Percentiles rank a stretch among this genome's conserved stretches.
These are phyloP conservation scores for Nectriaceae sp. DNA, from an alignment of 2,329 filamentous ascomycete species.

Conservation along the genomic window DNA sequence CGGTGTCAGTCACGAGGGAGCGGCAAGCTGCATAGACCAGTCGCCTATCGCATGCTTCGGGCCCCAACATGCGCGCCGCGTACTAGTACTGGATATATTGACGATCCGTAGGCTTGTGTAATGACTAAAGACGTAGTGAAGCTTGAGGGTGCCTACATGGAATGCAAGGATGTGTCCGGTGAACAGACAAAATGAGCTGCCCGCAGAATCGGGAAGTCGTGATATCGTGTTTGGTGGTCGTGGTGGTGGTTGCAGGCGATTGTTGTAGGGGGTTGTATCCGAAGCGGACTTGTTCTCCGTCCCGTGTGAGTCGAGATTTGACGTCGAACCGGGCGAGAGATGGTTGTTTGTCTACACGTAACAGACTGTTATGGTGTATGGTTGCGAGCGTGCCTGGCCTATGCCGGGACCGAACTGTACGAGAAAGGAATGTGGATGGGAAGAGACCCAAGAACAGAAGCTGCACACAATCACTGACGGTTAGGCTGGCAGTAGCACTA, in stretches of 20 bases:
- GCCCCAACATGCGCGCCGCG: constrained; percentile 18
- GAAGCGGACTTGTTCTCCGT: too few species aligned
- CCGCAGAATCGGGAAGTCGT: constrained; percentile 5
- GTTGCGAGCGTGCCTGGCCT: too few species aligned
- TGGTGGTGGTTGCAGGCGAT: not conserved
- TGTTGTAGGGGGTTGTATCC: not conserved
- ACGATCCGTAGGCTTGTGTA: constrained; percentile 3
- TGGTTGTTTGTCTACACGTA: too few species aligned
- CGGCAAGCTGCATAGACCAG: constrained; percentile 29
- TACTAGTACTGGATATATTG: constrained; percentile 12
- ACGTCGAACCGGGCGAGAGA: not conserved
- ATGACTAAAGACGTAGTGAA: constrained; percentile 12
- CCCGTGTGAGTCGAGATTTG: not conserved
- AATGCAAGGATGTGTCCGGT: constrained; percentile 11
- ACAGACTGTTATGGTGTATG: too few species aligned
- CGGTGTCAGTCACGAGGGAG: constrained; percentile 20
- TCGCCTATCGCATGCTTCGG: constrained; percentile 23
- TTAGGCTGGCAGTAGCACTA: too few species aligned
- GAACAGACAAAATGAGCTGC: not conserved
- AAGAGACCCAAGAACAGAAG: too few species aligned
- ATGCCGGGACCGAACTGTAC: too few species aligned
- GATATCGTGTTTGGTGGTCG: constrained; percentile 8
- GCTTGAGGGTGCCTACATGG: constrained; percentile 25
- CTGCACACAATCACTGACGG: too few species aligned
- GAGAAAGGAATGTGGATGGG: too few species aligned